These are phyloP conservation scores for Salix viminalis DNA, from an alignment of 345 rosid species.

Conservation along the genomic window DNA sequence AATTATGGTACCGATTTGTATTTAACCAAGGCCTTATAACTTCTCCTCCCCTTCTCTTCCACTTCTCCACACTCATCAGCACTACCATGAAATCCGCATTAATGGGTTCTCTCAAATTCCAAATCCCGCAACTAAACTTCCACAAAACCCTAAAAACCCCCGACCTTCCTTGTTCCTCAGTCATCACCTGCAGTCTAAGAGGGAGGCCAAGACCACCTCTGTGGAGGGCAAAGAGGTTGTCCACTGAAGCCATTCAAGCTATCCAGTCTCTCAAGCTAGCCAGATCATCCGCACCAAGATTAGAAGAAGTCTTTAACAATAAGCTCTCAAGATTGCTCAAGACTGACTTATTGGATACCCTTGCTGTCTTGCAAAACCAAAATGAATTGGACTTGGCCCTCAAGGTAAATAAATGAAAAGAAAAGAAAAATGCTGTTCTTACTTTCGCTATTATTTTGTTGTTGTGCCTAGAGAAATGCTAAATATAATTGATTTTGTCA, in stretches of 20 bases:
- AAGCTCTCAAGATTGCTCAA: constrained; percentile 53
- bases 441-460: neutral
- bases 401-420: constrained; percentile 20
- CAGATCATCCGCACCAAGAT: constrained; percentile 34
- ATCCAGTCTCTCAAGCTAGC: constrained; percentile 56
- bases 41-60: too few relatives aligned
- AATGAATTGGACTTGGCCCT: constrained; percentile 48
- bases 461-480: neutral
- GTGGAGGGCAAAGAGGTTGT: constrained; percentile 46
- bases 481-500: too few relatives aligned
- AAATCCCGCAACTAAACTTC: constrained; percentile 13
- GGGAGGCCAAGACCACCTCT: constrained; percentile 27
- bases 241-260: constrained; percentile 56
- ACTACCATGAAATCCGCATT: neutral
- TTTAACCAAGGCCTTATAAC: too few relatives aligned
- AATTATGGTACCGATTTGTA: too few relatives aligned
- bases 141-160: neutral
- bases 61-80: neutral
- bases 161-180: constrained; percentile 2
- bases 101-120: constrained; percentile 11
- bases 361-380: constrained; percentile 46
- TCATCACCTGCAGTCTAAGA: constrained; percentile 43
- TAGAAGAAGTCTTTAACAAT: constrained; percentile 23
- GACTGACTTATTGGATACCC: constrained; percentile 45
- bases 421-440: neutral